Conservation (phyloP, 257 asterid species). For the Primulina huaijiensis region DNA sequence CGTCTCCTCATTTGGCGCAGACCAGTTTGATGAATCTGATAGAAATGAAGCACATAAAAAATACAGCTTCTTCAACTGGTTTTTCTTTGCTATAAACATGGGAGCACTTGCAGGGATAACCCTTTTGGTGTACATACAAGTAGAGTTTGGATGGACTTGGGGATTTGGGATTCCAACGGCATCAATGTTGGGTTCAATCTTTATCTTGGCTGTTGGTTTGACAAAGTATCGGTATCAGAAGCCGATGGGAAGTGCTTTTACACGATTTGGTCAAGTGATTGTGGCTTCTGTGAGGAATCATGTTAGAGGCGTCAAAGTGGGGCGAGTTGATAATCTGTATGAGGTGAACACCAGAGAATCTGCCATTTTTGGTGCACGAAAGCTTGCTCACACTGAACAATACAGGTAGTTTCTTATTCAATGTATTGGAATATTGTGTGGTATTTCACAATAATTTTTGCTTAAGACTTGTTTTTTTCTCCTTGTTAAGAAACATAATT, state of each 20-base stretch:
- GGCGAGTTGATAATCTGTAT: slow-evolving; percentile 30
- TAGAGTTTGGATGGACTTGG: slow-evolving; percentile 63
- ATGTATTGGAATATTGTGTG: neutral
- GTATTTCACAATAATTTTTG: no score
- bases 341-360: slow-evolving; percentile 57
- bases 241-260: slow-evolving; percentile 81
- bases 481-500: neutral
- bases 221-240: slow-evolving; percentile 59
- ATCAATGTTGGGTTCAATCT: slow-evolving; percentile 42
- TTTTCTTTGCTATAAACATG: slow-evolving; percentile 79
- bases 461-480: no score
- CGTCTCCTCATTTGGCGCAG: slow-evolving; percentile 77
- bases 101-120: slow-evolving; percentile 79
- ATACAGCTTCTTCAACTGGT: slow-evolving; percentile 79
- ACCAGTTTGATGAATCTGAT: slow-evolving; percentile 64
- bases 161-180: slow-evolving; percentile 65
- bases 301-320: slow-evolving; percentile 40
- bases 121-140: slow-evolving; percentile 55
- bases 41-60: slow-evolving; percentile 50
- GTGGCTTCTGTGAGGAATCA: slow-evolving; percentile 55
- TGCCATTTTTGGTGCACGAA: slow-evolving; percentile 59
- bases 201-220: slow-evolving; percentile 46
- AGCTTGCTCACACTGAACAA: slow-evolving; percentile 54
- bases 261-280: slow-evolving; percentile 63
- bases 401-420: slow-evolving; percentile 44